Conservation (phyloP, 345 rosid species). For the Ceriops zippeliana region DNA sequence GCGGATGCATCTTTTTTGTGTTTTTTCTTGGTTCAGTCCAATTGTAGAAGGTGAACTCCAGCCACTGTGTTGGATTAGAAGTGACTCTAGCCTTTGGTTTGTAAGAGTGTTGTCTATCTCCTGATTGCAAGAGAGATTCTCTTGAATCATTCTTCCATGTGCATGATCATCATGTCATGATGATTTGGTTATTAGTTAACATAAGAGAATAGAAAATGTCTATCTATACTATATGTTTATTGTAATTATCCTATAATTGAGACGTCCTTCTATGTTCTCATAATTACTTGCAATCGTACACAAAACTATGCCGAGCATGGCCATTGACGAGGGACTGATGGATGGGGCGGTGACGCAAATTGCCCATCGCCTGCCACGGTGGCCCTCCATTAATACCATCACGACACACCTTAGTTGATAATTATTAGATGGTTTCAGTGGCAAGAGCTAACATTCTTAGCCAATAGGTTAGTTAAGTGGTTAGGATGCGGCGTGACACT, state of each 20-base stretch:
- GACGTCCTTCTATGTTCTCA: neutral
- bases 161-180: neutral
- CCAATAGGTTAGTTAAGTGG: no score
- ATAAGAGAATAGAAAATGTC: neutral
- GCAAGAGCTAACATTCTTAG: no score
- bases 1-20: slow-evolving; percentile 9
- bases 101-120: neutral
- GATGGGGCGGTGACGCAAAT: slow-evolving; percentile 11
- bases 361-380: slow-evolving; percentile 23
- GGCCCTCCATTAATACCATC: neutral
- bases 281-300: neutral
- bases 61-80: slow-evolving; percentile 19
- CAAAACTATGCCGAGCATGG: neutral
- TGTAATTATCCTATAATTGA: neutral
- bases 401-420: neutral
- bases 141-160: neutral
- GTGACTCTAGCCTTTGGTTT: slow-evolving; percentile 11
- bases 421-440: no score
- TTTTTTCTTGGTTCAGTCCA: neutral
- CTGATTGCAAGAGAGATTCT: neutral
- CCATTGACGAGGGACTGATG: slow-evolving; percentile 6
- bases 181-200: neutral
- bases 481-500: no score
- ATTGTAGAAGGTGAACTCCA: slow-evolving; percentile 13
- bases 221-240: neutral